phyloP scores from a whole-genome alignment of 208 protist species.

The Leishmania gerbilli region DNA sequence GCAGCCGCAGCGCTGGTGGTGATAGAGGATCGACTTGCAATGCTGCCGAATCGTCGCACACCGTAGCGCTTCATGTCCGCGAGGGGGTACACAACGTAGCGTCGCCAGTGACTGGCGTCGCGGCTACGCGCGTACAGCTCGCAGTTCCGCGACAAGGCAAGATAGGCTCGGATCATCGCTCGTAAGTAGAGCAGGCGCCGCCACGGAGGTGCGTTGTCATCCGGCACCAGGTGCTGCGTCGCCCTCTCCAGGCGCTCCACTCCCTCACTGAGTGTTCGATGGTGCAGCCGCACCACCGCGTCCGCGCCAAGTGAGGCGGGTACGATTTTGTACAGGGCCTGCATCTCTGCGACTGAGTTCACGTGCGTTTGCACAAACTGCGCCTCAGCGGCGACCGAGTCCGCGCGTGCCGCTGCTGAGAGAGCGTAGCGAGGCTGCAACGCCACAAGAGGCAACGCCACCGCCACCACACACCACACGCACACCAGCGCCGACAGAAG shows the following conservation, averaged over 20 bases:
- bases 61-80: constrained; percentile 59
- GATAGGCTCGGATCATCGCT: constrained; percentile 62
- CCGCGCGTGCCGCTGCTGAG: neutral
- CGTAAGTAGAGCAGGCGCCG: constrained; percentile 44
- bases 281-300: constrained; percentile 48
- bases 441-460: constrained; percentile 20
- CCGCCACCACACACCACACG: constrained; percentile 11
- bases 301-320: constrained; percentile 40
- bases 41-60: constrained; percentile 28
- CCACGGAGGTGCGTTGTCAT: constrained; percentile 27
- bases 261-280: constrained; percentile 63
- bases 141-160: constrained; percentile 47
- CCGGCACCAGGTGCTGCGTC: constrained; percentile 41
- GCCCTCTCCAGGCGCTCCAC: constrained; percentile 72
- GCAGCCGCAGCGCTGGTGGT: neutral
- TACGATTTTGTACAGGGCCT: constrained; percentile 65
- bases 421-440: constrained; percentile 27
- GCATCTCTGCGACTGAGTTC: constrained; percentile 64
- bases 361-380: constrained; percentile 52
- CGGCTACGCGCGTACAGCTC: constrained; percentile 72
- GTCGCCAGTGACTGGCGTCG: constrained; percentile 46
- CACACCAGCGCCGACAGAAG: neutral
- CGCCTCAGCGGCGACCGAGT: constrained; percentile 25
- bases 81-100: constrained; percentile 49
- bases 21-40: neutral